These are phyloP conservation scores for Fusarium humuli DNA, from an alignment of 2,329 filamentous ascomycete species.

Conservation along the genomic window DNA sequence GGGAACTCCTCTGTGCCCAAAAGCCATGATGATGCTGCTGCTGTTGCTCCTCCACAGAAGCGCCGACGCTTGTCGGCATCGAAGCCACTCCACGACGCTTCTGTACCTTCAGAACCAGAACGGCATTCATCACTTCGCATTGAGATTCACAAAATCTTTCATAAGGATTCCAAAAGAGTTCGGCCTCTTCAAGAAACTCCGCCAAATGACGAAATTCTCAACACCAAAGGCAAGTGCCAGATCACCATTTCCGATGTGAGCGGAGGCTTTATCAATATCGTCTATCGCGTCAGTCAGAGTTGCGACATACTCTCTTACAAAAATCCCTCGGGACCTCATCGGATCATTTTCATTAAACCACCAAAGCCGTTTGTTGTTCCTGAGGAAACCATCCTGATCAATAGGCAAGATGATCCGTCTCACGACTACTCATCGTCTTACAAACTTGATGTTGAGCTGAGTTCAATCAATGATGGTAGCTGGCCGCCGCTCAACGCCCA, in stretches of 20 bases:
- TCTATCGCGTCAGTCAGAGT: constrained; percentile 66
- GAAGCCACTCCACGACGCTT: constrained; percentile 49
- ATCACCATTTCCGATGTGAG: constrained; percentile 53
- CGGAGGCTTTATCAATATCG: constrained; percentile 54
- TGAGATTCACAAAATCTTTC: constrained; percentile 64
- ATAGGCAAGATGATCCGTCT: constrained; percentile 59
- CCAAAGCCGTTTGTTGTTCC: constrained; percentile 64
- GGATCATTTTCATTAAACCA: constrained; percentile 61
- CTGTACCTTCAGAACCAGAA: constrained; percentile 46
- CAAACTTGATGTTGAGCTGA: constrained; percentile 63
- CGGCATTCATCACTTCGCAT: constrained; percentile 61
- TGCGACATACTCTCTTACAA: constrained; percentile 65
- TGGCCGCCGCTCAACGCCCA: constrained; percentile 65
- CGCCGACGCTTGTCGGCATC: constrained; percentile 62
- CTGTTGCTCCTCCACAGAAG: constrained; percentile 59
- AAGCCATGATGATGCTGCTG: constrained; percentile 53
- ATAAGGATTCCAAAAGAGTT: constrained; percentile 59
- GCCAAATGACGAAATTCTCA: constrained; percentile 48
- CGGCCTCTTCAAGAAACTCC: constrained; percentile 45
- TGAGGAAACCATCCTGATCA: constrained; percentile 62
- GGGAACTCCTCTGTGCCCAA: constrained; percentile 42
- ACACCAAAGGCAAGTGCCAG: constrained; percentile 53
- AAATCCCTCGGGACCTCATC: constrained; percentile 59
- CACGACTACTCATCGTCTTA: constrained; percentile 64
- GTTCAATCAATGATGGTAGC: constrained; percentile 59